Conservation (phyloP, 352 stramenopile genomes). For the Pythium volutum region DNA sequence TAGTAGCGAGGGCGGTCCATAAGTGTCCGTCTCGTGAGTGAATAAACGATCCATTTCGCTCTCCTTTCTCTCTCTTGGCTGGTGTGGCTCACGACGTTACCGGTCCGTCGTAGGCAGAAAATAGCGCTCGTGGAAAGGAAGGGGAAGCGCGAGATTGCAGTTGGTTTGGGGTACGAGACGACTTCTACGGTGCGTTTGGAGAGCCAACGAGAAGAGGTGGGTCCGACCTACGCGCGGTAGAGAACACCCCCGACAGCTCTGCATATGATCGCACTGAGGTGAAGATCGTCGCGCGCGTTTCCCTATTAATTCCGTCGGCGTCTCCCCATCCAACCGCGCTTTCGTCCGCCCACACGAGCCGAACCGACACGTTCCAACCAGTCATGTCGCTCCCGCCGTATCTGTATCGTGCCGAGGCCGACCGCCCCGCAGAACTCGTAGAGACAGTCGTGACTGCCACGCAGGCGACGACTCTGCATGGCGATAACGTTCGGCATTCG, state of each 20-base stretch:
- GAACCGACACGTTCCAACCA: neutral
- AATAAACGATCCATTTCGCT: neutral
- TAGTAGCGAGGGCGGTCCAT: neutral
- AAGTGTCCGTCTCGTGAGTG: neutral
- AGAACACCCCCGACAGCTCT: too few relatives aligned
- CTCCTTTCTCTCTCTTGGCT: neutral
- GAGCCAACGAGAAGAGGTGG: too few relatives aligned
- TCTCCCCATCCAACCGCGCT: too few relatives aligned
- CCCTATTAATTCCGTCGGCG: too few relatives aligned
- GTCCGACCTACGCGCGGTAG: too few relatives aligned
- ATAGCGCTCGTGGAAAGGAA: neutral
- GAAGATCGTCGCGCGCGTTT: too few relatives aligned
- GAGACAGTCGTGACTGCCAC: neutral
- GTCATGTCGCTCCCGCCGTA: slow-evolving; percentile 26
- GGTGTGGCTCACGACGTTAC: neutral
- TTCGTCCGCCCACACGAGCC: neutral
- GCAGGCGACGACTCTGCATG: neutral
- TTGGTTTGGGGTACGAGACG: too few relatives aligned
- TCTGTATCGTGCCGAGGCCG: slow-evolving; percentile 15
- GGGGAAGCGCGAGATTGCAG: neutral
- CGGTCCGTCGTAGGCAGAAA: neutral
- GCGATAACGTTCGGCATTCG: neutral
- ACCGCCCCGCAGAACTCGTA: slow-evolving; percentile 8
- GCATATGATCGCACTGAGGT: too few relatives aligned
- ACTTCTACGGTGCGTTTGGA: too few relatives aligned